Evolutionary conservation across 208 protist genomes (phyloP).

Genomic region (Vickermania ingenoplastis): DNA sequence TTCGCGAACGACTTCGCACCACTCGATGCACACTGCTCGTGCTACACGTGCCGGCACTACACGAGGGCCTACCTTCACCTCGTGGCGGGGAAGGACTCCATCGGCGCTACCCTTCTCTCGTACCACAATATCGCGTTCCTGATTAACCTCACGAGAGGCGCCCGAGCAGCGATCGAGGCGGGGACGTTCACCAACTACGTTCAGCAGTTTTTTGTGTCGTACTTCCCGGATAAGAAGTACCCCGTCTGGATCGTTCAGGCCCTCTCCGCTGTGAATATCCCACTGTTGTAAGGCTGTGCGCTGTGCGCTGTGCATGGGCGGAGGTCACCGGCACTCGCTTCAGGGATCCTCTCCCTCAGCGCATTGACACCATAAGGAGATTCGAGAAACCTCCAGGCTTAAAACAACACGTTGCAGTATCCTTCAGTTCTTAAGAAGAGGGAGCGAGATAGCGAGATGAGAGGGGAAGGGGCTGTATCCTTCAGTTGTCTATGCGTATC

Average conservation of each 20-base stretch:
- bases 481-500: too few relatives aligned
- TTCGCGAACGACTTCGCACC: slow-evolving; percentile 67
- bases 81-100: slow-evolving; percentile 80
- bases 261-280: slow-evolving; percentile 68
- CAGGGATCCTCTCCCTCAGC: too few relatives aligned
- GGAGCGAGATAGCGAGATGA: too few relatives aligned
- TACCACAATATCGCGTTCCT: slow-evolving; percentile 98
- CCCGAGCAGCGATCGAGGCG: slow-evolving; percentile 73
- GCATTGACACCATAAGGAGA: too few relatives aligned
- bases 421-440: too few relatives aligned
- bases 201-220: slow-evolving; percentile 72
- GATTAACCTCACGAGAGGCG: slow-evolving; percentile 84
- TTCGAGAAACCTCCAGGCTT: too few relatives aligned
- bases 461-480: too few relatives aligned
- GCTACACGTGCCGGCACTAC: slow-evolving; percentile 88
- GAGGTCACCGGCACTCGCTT: too few relatives aligned
- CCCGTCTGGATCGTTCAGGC: slow-evolving; percentile 85
- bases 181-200: slow-evolving; percentile 82
- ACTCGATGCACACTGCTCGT: slow-evolving; percentile 86
- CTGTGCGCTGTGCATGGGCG: too few relatives aligned
- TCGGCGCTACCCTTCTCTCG: slow-evolving; percentile 91
- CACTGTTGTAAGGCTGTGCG: slow-evolving; percentile 20
- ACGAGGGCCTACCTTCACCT: slow-evolving; percentile 91
- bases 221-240: slow-evolving; percentile 82
- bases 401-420: too few relatives aligned